A percentile compares a stretch with the other conserved stretches of the same genome.
Evolutionary conservation across 139 green algal species (phyloP).

Genomic region (Mesotaenium endlicherianum): DNA sequence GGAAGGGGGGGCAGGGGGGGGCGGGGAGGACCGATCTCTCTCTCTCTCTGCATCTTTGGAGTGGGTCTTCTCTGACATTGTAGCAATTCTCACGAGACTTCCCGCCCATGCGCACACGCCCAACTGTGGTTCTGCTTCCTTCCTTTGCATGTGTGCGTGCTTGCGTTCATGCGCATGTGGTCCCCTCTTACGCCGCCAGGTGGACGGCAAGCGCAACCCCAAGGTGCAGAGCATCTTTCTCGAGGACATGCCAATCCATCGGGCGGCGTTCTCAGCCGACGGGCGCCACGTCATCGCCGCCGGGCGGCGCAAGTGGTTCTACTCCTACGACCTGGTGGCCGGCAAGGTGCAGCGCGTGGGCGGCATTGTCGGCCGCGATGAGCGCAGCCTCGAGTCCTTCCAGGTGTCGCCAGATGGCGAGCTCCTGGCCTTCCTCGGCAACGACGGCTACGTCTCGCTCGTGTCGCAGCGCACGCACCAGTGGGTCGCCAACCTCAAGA

Average conservation of each 20-base stretch:
- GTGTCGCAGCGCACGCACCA: slow-evolving; percentile 72
- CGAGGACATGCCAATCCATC: slow-evolving; percentile 80
- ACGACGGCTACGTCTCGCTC: slow-evolving; percentile 68
- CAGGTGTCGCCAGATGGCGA: slow-evolving; percentile 10
- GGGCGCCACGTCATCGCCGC: slow-evolving; percentile 61
- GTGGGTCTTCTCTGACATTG: too few species aligned
- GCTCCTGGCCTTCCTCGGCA: slow-evolving; percentile 76
- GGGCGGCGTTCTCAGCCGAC: slow-evolving; percentile 73
- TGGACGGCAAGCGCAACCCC: slow-evolving; percentile 80
- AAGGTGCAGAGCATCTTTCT: slow-evolving; percentile 77
- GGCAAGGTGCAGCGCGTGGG: slow-evolving; percentile 30
- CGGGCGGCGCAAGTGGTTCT: slow-evolving; percentile 80
- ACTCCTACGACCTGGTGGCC: slow-evolving; percentile 77
- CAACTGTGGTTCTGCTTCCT: too few species aligned
- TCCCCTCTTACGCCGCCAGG: slow-evolving; percentile 40
- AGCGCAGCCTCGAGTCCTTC: slow-evolving; percentile 66
- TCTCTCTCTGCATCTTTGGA: too few species aligned
- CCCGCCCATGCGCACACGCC: too few species aligned
- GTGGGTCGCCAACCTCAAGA: slow-evolving; percentile 74
- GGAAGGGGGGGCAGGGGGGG: too few species aligned
- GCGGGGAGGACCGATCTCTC: too few species aligned
- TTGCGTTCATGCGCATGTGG: not conserved
- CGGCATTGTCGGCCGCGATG: slow-evolving; percentile 29
- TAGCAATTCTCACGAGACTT: too few species aligned
- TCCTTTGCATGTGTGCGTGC: too few species aligned